Base-by-base conservation (phyloP, 306 rosid genomes). In the Hippophae rhamnoides region DNA sequence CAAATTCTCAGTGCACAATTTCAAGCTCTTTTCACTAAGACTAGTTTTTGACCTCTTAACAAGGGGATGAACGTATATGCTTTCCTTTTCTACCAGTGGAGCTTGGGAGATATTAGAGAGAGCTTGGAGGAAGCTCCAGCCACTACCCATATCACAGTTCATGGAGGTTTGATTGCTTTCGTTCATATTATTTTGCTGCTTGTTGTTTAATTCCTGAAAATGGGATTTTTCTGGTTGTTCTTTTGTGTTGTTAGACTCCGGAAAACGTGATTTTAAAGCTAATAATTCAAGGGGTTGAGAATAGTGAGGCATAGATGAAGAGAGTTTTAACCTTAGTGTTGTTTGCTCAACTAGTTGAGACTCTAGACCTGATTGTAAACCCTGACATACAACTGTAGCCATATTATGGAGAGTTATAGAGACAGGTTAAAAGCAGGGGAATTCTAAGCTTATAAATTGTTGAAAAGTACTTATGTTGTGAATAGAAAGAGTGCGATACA, bases 381-480 rank as follows among this genome's bases (percentile, higher is more conserved):
- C 76, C 40, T 65, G 88, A 46, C 59, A 77, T 38, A 90, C 82
- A 58, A 85, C 81, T 58, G 97, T 86, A 47, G 95, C 85, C 97
- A 90, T 90, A 25, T 52, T 41, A 47, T 10, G 26, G 25, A 13
- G 59, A 38, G 47, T 6, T 40, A 13, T 68, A 48, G 50, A 61
- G 5, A 46, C 54, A 52, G 66, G 27, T 61, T 48, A 68, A 54
- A n/a, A 49, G 40, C 71, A 65, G 63, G 60, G 64, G 57, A 5
- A 18, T 62, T 44, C 59, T 31, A 43, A 43, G 56, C 1, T 59
- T 44, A 14, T 43, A 59, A 44, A 13, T 43, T 65, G 43, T 12
- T 13, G 53, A 52, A 58, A 54, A 62, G 66, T 41, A 18, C 45
- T 45, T 43, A 59, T 67, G 57, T 13, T 67, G 9, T 18, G 58